Conservation (phyloP, 345 rosid species). For the Aegle marmelos region DNA sequence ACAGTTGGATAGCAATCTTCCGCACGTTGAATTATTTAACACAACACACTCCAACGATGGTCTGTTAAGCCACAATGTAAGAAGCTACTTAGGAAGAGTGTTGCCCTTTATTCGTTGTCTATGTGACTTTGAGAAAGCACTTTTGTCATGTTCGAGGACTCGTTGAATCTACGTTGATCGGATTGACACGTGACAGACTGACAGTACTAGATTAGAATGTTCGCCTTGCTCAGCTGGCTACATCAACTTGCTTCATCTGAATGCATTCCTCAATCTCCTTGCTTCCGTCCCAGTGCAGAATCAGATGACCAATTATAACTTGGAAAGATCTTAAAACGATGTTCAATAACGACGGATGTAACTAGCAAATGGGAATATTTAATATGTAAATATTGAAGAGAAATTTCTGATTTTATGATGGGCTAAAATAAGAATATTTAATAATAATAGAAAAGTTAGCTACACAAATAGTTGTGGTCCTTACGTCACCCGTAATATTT, state of each 20-base stretch:
- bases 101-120: not conserved
- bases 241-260: constrained; percentile 33
- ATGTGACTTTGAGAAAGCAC: not conserved
- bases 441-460: too few relatives aligned
- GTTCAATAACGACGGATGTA: constrained; percentile 13
- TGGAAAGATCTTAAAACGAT: constrained; percentile 66
- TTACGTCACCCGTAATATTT: too few relatives aligned
- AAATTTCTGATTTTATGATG: too few relatives aligned
- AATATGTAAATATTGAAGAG: too few relatives aligned
- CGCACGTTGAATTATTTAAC: not conserved
- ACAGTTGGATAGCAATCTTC: not conserved
- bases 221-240: constrained; percentile 19
- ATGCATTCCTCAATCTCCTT: constrained; percentile 40
- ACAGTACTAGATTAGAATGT: constrained; percentile 10
- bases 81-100: too few relatives aligned
- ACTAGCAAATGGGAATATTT: constrained; percentile 6
- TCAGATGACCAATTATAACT: constrained; percentile 60
- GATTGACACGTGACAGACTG: constrained; percentile 12
- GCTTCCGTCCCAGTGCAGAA: constrained; percentile 78
- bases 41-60: too few relatives aligned
- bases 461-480: too few relatives aligned
- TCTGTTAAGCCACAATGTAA: too few relatives aligned
- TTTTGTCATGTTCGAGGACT: not conserved
- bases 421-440: too few relatives aligned
- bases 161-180: not conserved